A percentile compares a stretch with the other conserved stretches of the same genome.
Evolutionary conservation across 306 rosid genomes (phyloP).

Genomic region (Citrullus mucosospermus): DNA sequence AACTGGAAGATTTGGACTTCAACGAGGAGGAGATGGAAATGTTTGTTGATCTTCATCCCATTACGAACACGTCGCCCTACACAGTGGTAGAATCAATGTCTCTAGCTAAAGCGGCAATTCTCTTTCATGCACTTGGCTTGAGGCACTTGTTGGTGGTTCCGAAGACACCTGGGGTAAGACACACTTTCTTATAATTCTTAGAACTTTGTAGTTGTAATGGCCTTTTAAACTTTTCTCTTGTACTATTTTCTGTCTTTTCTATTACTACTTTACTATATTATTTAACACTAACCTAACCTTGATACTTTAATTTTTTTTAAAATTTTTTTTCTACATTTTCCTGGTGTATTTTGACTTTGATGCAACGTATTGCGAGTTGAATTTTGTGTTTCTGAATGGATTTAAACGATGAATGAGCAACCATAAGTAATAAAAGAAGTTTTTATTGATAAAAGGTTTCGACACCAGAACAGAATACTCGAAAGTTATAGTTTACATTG

Average conservation of each 20-base stretch:
- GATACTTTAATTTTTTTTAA: too few species aligned
- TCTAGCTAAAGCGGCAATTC: slow-evolving; percentile 55
- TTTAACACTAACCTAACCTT: not conserved
- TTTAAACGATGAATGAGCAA: not conserved
- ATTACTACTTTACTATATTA: not conserved
- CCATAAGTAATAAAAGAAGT: too few species aligned
- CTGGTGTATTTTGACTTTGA: not conserved
- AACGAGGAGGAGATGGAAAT: slow-evolving; percentile 50
- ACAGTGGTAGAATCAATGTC: slow-evolving; percentile 68
- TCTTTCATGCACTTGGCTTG: slow-evolving; percentile 56
- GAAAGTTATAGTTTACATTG: not conserved
- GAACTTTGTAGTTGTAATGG: not conserved
- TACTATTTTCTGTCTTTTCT: not conserved
- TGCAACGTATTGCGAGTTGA: too few species aligned
- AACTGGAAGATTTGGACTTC: slow-evolving; percentile 56
- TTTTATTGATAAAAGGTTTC: not conserved
- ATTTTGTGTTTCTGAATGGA: not conserved
- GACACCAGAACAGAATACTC: not conserved
- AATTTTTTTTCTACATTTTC: not conserved
- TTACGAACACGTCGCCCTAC: slow-evolving; percentile 47
- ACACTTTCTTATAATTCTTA: not conserved
- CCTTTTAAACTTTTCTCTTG: not conserved
- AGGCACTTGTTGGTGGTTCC: slow-evolving; percentile 69
- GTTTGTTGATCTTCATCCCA: slow-evolving; percentile 68
- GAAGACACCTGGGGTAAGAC: slow-evolving; percentile 51